These are phyloP conservation scores for Cladosporium sp. DNA, from an alignment of 2,329 filamentous ascomycete genomes.

Conservation along the genomic window DNA sequence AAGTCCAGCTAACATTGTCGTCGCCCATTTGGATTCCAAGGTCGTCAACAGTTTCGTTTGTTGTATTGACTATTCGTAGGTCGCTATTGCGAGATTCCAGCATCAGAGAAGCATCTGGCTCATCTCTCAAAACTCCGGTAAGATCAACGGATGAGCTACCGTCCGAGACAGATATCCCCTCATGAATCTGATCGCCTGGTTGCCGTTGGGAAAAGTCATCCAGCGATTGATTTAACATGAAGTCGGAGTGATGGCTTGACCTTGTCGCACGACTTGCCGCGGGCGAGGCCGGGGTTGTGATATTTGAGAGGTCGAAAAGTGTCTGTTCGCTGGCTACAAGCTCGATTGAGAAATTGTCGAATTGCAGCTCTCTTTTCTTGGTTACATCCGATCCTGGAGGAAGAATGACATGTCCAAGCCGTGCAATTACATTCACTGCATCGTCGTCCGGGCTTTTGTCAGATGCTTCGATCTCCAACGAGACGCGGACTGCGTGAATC, in stretches of 20 bases:
- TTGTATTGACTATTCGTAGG: neutral
- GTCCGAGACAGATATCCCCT: neutral
- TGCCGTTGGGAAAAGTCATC: slow-evolving; percentile 2
- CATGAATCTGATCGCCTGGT: neutral
- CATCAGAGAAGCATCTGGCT: neutral
- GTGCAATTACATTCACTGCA: slow-evolving; percentile 5
- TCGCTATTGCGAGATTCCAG: neutral
- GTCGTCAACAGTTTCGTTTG: slow-evolving; percentile 5
- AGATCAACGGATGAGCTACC: neutral
- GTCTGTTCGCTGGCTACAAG: slow-evolving; percentile 32
- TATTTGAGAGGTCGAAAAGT: slow-evolving; percentile 28
- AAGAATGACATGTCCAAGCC: slow-evolving; percentile 1
- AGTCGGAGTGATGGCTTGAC: slow-evolving; percentile 16
- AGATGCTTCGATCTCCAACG: slow-evolving; percentile 44
- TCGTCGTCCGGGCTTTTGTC: neutral
- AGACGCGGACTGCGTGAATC: slow-evolving; percentile 66
- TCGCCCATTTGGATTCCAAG: slow-evolving; percentile 40
- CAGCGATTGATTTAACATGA: slow-evolving; percentile 9
- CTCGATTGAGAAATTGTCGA: slow-evolving; percentile 33
- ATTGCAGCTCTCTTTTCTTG: slow-evolving; percentile 24
- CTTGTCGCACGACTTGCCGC: slow-evolving; percentile 22
- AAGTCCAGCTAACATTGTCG: slow-evolving; percentile 42
- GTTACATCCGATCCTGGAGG: slow-evolving; percentile 9
- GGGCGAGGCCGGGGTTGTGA: slow-evolving; percentile 23
- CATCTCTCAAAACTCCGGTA: neutral